Evolutionary conservation across 805 yeast genomes (phyloP), one percentile per base, ranked within the genome.

Genomic region (Yamadazyma akitaensis): DNA sequence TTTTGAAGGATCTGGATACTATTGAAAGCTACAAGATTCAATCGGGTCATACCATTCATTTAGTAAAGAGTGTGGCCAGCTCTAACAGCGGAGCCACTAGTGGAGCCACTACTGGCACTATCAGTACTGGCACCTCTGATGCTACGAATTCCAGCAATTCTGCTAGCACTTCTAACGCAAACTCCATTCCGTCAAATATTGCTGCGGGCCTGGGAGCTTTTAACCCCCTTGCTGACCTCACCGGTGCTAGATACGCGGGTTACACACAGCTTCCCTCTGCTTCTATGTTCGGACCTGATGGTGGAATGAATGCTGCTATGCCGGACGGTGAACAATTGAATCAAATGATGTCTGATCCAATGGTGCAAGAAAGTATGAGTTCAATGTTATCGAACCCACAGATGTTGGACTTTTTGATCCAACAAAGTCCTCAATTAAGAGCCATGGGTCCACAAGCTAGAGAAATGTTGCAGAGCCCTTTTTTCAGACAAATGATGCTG

Each of bases 231-330:
- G 91, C 96, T 10, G 97, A 86, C 53, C 73, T 92, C 53, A 92
- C 98, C 0, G 92, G 96, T 42, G 98, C 98, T 1, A 80, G 97
- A 45, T 94, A 90, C 60, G 97, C 98, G 2, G 99, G 99, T 1
- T 83, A 81, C 57, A 79, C 90, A 7, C 91, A 89, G 57, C 73
- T 94, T 65, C 98, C 99, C 5, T 77, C 87, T 2, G 88, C 89
- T 1, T 80, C 84, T 39, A 79, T 88, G 85, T 90, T 92, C 70
- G 97, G 97, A 1, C 91, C 96, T 24, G 97, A 91, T 64, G 96
- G 96, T 35, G 98, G 97, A 14, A 80, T 85, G 88, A 83, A 83
- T 37, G 53, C 57, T 12, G 80, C 78, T 39, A 69, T 84, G 57
- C 91, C 96, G 11, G 82, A 81, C 55, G 85, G 88, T 40, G 91